Base-by-base conservation (phyloP, 805 yeast genomes). In the Lipomyces mesembrius region DNA sequence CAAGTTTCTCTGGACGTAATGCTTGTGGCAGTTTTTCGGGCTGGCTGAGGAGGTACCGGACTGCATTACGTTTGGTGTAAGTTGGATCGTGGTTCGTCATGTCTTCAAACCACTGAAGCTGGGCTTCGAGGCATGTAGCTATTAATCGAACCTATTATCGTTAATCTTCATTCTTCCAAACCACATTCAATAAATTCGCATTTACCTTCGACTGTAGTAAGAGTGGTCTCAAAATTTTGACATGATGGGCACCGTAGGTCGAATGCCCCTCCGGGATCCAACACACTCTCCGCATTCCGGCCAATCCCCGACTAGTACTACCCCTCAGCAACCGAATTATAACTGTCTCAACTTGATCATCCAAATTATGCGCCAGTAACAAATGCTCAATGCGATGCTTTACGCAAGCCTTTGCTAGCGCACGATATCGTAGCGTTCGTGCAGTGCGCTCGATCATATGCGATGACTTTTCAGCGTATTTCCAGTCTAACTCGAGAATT, bases 331-430 rank as follows among this genome's bases (percentile, higher is more conserved):
- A 77, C 46, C 96, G 76, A 74, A 87, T 81, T 27, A 88, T 67
- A 68, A 83, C 87, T 0, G 94, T 88, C 73, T 91, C 96, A 14
- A 88, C 62, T 72, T 89, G 92, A 75, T 91, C 96, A 73, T 90
- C 86, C 58, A 80, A 73, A 71, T 87, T 90, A 72, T 91, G 96
- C 0, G 89, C 96, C 53, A 87, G 77, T 27, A 87, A 75, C 3
- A 90, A 65, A n/a, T 80, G 71, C 0, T 74, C 49, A 2, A 83
- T 77, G 0, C 72, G 75, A 2, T 76, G 63, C 0, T 74, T 62
- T 0, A 73, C 60, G 72, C 92, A 87, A 0, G 80, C 77, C 0
- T 75, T 59, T 3, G 76, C 73, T 17, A 91, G 75, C 2, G 78
- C 78, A 37, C 78, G 68, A 66, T 87, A 86, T 51, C 96, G 76